Conservation (phyloP, 805 yeast genomes). For the Starmera pachycereana region DNA sequence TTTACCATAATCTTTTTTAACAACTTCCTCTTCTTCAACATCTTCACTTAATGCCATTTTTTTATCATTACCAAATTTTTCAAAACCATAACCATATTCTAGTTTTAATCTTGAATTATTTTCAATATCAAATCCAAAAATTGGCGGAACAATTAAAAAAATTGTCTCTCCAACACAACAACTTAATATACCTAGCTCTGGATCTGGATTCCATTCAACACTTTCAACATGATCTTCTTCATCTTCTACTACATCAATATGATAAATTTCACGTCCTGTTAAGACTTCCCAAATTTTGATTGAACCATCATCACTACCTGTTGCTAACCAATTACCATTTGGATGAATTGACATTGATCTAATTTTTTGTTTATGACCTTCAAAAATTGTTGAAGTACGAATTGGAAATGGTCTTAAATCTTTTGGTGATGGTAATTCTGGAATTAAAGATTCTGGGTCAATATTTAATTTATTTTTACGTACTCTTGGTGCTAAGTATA, state of each 20-base stretch:
- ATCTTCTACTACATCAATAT: constrained; percentile 31
- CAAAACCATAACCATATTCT: constrained; percentile 90
- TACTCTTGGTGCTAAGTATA: constrained; percentile 93
- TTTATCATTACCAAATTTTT: constrained; percentile 44
- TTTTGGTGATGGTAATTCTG: constrained; percentile 93
- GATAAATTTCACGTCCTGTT: constrained; percentile 89
- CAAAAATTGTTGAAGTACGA: constrained; percentile 70
- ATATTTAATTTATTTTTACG: constrained; percentile 84
- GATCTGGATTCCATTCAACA: constrained; percentile 85
- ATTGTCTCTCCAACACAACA: constrained; percentile 75
- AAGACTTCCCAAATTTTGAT: constrained; percentile 94
- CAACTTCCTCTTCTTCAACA: constrained; percentile 30
- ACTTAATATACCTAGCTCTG: constrained; percentile 67
- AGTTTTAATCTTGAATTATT: constrained; percentile 67
- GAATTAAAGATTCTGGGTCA: constrained; percentile 92
- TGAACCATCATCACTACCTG: constrained; percentile 95
- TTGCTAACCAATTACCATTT: constrained; percentile 88
- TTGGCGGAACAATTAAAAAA: constrained; percentile 77
- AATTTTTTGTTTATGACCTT: constrained; percentile 77
- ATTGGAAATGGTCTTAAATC: constrained; percentile 97
- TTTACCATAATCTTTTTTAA: constrained; percentile 50
- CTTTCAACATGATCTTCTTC: constrained; percentile 65
- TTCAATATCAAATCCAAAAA: constrained; percentile 82
- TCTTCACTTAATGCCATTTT: constrained; percentile 30
- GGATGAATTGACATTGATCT: constrained; percentile 82